Evolutionary conservation across 805 yeast species (phyloP).

Genomic region (Wickerhamomyces sydowiorum): DNA sequence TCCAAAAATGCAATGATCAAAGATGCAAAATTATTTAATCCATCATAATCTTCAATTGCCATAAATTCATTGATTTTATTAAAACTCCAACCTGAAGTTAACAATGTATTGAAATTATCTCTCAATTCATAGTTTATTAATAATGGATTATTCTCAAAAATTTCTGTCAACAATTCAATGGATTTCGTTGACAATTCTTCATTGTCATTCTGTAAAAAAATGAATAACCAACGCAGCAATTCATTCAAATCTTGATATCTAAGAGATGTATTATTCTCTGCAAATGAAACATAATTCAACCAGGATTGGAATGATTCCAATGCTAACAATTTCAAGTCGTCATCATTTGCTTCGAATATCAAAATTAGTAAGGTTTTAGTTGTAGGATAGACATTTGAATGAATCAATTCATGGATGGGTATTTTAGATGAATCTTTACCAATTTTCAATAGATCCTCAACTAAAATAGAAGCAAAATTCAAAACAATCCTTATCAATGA

Average conservation of each 20-base stretch:
- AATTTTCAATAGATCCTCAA: constrained; percentile 43
- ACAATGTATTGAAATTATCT: constrained; percentile 16
- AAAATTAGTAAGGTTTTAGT: constrained; percentile 18
- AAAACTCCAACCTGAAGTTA: constrained; percentile 43
- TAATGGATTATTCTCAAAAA: constrained; percentile 24
- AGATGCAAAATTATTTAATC: constrained; percentile 36
- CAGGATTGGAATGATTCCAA: constrained; percentile 29
- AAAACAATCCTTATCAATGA: constrained; percentile 17
- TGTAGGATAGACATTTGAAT: constrained; percentile 27
- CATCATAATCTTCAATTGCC: constrained; percentile 29
- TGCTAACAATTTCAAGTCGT: constrained; percentile 13
- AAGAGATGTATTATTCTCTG: constrained; percentile 21
- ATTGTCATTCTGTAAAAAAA: constrained; percentile 7
- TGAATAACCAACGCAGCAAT: constrained; percentile 11
- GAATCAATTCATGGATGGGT: constrained; percentile 34
- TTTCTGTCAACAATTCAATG: constrained; percentile 14
- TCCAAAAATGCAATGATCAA: constrained; percentile 42
- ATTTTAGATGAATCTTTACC: constrained; percentile 18
- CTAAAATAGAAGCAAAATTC: constrained; percentile 38
- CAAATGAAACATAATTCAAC: constrained; percentile 32
- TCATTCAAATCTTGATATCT: constrained; percentile 19
- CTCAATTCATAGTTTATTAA: constrained; percentile 16
- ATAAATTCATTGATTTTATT: constrained; percentile 30
- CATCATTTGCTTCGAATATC: constrained; percentile 10
- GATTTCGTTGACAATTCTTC: constrained; percentile 7